Percentiles rank a stretch among this genome's conserved stretches.
These are phyloP conservation scores for Quercus tomentella DNA, from an alignment of 331 rosid species.

Conservation along the genomic window DNA sequence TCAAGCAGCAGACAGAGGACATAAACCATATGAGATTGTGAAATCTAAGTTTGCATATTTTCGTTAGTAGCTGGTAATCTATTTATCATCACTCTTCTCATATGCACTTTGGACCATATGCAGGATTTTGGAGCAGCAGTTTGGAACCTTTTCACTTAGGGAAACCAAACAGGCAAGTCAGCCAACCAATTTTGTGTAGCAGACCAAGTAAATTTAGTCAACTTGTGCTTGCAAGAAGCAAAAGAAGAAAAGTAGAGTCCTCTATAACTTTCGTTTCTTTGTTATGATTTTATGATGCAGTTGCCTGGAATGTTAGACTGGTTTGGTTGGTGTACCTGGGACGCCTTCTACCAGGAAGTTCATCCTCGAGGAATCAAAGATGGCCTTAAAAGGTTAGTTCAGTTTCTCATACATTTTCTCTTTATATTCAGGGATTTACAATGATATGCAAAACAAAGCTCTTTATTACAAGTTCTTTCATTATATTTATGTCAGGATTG, in stretches of 20 bases:
- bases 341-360: slow-evolving; percentile 31
- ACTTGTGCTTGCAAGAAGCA: neutral
- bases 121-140: slow-evolving; percentile 34
- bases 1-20: neutral
- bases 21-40: neutral
- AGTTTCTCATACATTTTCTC: neutral
- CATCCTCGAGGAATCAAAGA: slow-evolving; percentile 37
- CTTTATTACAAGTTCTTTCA: neutral
- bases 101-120: neutral
- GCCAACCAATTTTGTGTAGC: slow-evolving; percentile 1
- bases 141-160: slow-evolving; percentile 31
- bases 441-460: neutral
- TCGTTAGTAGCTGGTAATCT: neutral
- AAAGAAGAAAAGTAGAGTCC: neutral
- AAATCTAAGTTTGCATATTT: neutral
- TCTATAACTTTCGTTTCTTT: neutral
- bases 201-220: slow-evolving; percentile 2
- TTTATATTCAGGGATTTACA: neutral
- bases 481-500: neutral
- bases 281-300: slow-evolving; percentile 12
- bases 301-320: slow-evolving; percentile 40
- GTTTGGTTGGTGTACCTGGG: slow-evolving; percentile 47
- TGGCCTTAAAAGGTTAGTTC: slow-evolving; percentile 31
- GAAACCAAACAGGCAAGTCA: slow-evolving; percentile 36
- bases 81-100: neutral